phyloP scores from a whole-genome alignment of 495 filamentous ascomycete species.

The Geoglossum glabrum region DNA sequence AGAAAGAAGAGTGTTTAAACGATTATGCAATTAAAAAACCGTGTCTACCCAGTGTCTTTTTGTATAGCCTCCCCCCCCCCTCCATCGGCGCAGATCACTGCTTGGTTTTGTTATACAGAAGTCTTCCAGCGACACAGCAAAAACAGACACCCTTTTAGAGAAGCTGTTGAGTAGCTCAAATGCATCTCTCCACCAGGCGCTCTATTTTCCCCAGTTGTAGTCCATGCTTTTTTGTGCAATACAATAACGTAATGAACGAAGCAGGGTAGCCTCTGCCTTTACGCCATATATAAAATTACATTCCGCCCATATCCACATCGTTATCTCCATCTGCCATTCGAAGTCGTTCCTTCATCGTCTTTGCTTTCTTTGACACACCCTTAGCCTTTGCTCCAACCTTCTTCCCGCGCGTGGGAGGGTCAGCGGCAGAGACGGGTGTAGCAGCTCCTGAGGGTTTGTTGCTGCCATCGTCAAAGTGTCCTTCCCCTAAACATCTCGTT shows the following conservation, averaged over 20 bases:
- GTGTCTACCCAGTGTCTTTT: no score
- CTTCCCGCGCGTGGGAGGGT: conserved; percentile 14
- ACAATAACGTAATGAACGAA: background rate
- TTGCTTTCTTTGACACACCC: conserved; percentile 60
- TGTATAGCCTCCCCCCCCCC: no score
- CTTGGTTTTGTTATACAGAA: background rate
- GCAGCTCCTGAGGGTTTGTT: conserved; percentile 67
- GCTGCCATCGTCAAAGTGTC: conserved; percentile 69
- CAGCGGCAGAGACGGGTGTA: conserved; percentile 45
- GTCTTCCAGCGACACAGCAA: background rate
- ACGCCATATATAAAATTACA: background rate
- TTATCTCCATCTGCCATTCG: conserved; percentile 63
- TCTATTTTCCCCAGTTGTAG: background rate
- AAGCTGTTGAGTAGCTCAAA: background rate
- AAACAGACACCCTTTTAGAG: background rate
- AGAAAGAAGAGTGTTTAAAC: no score
- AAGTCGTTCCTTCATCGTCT: conserved; percentile 74
- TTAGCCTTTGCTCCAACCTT: conserved; percentile 14
- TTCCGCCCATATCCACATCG: background rate
- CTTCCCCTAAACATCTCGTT: conserved; percentile 45
- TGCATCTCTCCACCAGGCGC: background rate
- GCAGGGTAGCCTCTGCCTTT: background rate
- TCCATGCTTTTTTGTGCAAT: background rate
- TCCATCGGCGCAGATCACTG: no score
- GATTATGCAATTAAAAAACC: no score